Conservation (phyloP, 192 early-diverging fungal species). For the Jimgerdemannia flammicorona region DNA sequence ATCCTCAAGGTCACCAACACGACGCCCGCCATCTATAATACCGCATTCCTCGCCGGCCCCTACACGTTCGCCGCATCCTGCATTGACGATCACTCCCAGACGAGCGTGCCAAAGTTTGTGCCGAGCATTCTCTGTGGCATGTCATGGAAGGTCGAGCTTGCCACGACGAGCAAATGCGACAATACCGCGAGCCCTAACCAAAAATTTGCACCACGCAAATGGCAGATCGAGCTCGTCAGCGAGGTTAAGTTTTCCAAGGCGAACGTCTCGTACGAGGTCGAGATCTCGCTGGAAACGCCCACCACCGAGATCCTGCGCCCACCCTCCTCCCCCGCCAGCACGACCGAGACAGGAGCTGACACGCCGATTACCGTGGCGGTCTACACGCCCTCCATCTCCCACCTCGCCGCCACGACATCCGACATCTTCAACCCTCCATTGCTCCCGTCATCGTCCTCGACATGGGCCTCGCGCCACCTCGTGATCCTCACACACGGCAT, state of each 20-base stretch:
- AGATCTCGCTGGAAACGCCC: background rate
- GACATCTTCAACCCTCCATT: slow-evolving; percentile 18
- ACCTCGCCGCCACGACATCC: slow-evolving; percentile 25
- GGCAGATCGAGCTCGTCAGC: background rate
- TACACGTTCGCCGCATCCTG: slow-evolving; percentile 26
- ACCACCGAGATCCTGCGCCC: slow-evolving; percentile 17
- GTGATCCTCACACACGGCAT: slow-evolving; percentile 41
- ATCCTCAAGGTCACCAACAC: background rate
- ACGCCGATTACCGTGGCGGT: slow-evolving; percentile 5
- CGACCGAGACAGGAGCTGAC: background rate
- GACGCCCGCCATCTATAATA: background rate
- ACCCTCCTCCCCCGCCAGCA: slow-evolving; percentile 2
- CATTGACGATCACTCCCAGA: slow-evolving; percentile 19
- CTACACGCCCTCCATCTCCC: slow-evolving; percentile 7
- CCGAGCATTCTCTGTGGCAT: slow-evolving; percentile 29
- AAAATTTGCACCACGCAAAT: background rate
- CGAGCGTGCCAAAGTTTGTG: slow-evolving; percentile 21
- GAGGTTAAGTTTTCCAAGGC: background rate
- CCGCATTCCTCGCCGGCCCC: slow-evolving; percentile 1
- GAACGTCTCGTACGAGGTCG: background rate
- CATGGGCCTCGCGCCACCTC: slow-evolving; percentile 16
- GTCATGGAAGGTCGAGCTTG: slow-evolving; percentile 15
- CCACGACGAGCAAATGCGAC: background rate
- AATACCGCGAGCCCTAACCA: no score
- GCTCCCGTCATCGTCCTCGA: slow-evolving; percentile 3